Base-by-base conservation (phyloP, 768 basidiomycete species). In the Holtermannia corniformis region DNA sequence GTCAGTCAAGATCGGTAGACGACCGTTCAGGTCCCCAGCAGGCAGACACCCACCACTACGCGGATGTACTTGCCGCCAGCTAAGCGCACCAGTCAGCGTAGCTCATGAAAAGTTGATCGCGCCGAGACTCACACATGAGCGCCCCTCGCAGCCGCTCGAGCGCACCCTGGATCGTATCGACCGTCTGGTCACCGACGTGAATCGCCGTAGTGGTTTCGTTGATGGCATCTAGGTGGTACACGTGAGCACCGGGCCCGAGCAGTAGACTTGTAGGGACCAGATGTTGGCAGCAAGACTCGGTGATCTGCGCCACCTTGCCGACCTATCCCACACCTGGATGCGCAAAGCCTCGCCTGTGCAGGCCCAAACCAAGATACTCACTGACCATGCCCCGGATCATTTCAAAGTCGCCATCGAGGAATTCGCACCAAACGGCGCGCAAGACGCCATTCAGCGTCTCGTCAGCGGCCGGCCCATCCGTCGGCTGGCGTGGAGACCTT, bases 321-420 rank as follows among this genome's bases (percentile, higher is more conserved):
- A n/a, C n/a, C n/a, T n/a, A n/a, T n/a, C n/a, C n/a, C n/a, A n/a
- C n/a, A n/a, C n/a, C n/a, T n/a, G n/a, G n/a, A n/a, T n/a, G n/a
- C n/a, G n/a, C n/a, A n/a, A n/a, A n/a, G n/a, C 40, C 10, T 20
- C 44, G 5, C 24, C 27, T 41, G 19, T 37, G 16, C n/a, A n/a
- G n/a, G n/a, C n/a, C 48, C 14, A 54, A 3, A 19, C 16, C 14
- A 27, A 44, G 40, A 44, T 13, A 76, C 84, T 48, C 60, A 86
- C 86, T 80, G 22, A 90, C 78, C 20, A 88, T 71, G 0, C 81
- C 80, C 51, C 85, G 79, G 64, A 89, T 82, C 68, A 87, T 81
- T 67, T 89, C 86, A n/a, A 90, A 74, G 71, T 90, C 87, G 4
- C 87, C 88, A 50, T 88, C 85, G 43, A 90, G 71, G 59, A 88